Base-by-base conservation (phyloP, 2,329 filamentous ascomycete species). In the Fusarium palustre region DNA sequence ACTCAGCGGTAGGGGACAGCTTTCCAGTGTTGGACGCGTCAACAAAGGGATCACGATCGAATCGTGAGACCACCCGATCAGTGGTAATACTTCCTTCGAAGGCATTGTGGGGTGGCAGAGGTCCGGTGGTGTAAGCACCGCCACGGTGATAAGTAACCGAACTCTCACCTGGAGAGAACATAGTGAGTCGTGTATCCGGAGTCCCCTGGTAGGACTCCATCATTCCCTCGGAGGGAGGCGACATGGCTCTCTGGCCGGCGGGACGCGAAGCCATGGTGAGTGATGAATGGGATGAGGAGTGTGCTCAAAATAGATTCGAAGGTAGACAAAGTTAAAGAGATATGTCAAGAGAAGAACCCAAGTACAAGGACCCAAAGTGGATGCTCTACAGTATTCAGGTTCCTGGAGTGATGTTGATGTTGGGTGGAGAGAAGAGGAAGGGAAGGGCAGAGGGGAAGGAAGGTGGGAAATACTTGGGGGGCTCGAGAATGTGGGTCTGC, bases 1-100 rank as follows among this genome's bases (percentile, higher is more conserved):
- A 75, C 2, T 86, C 87, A 2, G 90, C 89, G 9, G 86, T 90
- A 2, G 90, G 88, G 6, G 90, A 92, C 24, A 92, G 79, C 68
- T 87, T 64, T 11, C 60, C 15, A n/a, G n/a, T 9, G 9, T 24
- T 55, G 16, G 72, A 28, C 7, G 15, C 75, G 4, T 83, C 85
- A 34, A 86, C 74, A 63, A 90, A 90, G 0, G 88, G 88, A 61
- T 90, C 71, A 30, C 28, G 28, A 4, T 30, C 28, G 28, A 30
- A 30, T 9, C 28, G 28, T 4, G 28, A 30, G 10, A 30, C 28
- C 10, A 30, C 28, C 28, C 28, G 28, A 10, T 30, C 68, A 59
- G 77, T 76, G 42, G 77, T 76, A 43, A 70, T 65, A 20, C 75
- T 65, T 42, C 16, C 33, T 6, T 55, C 75, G 75, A 20, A 50